Percentiles rank a stretch among this genome's conserved stretches.
These are phyloP conservation scores for Eutypa lata DNA, from an alignment of 2,329 filamentous ascomycete species.

Conservation along the genomic window DNA sequence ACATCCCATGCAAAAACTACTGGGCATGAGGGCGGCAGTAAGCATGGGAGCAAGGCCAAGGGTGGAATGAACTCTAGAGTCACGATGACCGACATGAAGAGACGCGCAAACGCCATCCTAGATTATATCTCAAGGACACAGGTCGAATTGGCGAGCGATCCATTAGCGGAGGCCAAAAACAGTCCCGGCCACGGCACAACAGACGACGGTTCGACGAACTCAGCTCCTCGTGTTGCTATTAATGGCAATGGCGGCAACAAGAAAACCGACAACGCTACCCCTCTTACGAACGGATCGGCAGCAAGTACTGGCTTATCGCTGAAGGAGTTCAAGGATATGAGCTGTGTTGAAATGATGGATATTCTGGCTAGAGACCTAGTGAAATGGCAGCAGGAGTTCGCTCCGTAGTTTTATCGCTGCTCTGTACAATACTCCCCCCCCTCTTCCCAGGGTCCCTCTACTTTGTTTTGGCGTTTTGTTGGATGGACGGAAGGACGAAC, in stretches of 20 bases:
- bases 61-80: constrained; percentile 62
- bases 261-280: constrained; percentile 9
- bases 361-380: constrained; percentile 74
- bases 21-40: constrained; percentile 38
- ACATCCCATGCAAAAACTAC: constrained; percentile 28
- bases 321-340: constrained; percentile 70
- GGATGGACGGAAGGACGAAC: not conserved
- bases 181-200: constrained; percentile 39
- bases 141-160: constrained; percentile 74
- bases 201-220: constrained; percentile 32
- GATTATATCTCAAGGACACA: constrained; percentile 90
- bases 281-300: constrained; percentile 23
- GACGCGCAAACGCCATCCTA: constrained; percentile 77
- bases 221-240: constrained; percentile 28
- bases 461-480: not conserved
- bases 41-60: constrained; percentile 52
- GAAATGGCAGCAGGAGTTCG: constrained; percentile 78
- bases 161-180: constrained; percentile 39
- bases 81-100: constrained; percentile 84
- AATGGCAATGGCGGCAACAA: constrained; percentile 30
- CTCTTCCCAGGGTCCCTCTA: not conserved
- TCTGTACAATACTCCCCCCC: not conserved
- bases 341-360: constrained; percentile 88
- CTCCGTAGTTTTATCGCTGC: constrained; percentile 26
- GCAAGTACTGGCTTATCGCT: constrained; percentile 20